Conservation (phyloP, 106 monocot genomes). For the Posidonia australis region DNA sequence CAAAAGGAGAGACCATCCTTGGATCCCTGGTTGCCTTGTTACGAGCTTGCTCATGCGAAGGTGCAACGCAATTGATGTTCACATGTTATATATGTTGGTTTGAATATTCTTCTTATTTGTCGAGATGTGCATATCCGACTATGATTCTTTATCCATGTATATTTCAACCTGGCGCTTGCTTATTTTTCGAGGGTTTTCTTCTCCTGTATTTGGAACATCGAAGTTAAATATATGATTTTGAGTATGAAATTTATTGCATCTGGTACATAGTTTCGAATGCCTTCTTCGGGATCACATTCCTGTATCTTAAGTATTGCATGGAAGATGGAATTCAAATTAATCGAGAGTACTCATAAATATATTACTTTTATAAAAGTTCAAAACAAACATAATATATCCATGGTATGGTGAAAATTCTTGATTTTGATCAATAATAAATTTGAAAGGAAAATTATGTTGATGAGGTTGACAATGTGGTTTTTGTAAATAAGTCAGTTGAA, state of each 20-base stretch:
- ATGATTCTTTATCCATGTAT: conserved; percentile 1
- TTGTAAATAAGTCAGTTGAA: too few species aligned
- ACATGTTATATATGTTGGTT: neutral
- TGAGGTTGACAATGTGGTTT: too few species aligned
- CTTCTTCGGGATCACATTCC: too few species aligned
- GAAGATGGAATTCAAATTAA: too few species aligned
- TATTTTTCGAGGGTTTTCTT: neutral
- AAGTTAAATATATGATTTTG: neutral
- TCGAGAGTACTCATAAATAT: too few species aligned
- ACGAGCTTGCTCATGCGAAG: neutral
- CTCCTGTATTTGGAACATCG: neutral
- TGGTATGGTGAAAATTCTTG: too few species aligned
- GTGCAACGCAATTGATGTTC: neutral
- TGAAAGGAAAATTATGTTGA: too few species aligned
- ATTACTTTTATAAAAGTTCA: too few species aligned
- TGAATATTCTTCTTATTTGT: neutral
- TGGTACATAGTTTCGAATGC: too few species aligned
- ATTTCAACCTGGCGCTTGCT: conserved; percentile 1
- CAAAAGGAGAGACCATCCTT: neutral
- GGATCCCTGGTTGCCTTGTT: neutral
- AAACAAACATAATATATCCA: too few species aligned
- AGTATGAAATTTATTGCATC: neutral
- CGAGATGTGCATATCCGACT: conserved; percentile 4
- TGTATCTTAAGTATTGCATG: too few species aligned
- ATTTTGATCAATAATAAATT: too few species aligned